Evolutionary conservation across 805 yeast species (phyloP), one percentile per base, ranked within the genome.

Genomic region (Metschnikowia vanudenii): DNA sequence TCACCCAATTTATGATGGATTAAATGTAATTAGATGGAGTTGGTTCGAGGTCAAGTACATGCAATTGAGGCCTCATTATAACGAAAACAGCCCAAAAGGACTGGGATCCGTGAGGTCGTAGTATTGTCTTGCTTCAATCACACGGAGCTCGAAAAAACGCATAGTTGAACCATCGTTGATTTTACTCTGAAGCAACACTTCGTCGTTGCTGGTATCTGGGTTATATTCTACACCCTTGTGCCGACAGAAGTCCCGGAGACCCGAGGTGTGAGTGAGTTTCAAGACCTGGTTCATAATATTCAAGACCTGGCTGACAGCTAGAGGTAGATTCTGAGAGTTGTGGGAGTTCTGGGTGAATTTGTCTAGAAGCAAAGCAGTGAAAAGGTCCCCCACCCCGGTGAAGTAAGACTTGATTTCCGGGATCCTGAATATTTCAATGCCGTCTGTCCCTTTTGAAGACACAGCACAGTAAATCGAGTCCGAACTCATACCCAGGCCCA

Each of bases 361-460:
- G 62, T 85, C 95, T 5, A 88, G 56, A 28, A 90, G 63, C 33
- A 91, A 63, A 0, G 96, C 92, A 0, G 96, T 84, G 57, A 92
- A 91, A 35, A 91, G 65, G 59, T 91, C 98, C 6, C 98, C 98
- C 0, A 94, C 96, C 1, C 98, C 98, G 0, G 97, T 88, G 67
- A 91, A 92, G 62, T 92, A 89, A 4, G 92, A 83, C 45, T 84
- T 80, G 35, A 88, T 78, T 30, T 74, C 70, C 2, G 87, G 85
- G 12, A 85, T 74, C 53, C 74, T 73, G 56, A 78, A 81, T 20
- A 45, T 40, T 8, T 44, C 44, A 18, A 45, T 18, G 11, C 6
- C 30, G n/a, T 26, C 24, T 17, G n/a, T 10, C 4, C 24, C 41
- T 6, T n/a, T 7, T 13, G 58, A 41, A 13, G 61, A 61, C 3